A percentile compares a stretch with the other conserved stretches of the same genome.
Conservation (phyloP, 148 eudicot species). For the Vaccinium vitisidaea region DNA sequence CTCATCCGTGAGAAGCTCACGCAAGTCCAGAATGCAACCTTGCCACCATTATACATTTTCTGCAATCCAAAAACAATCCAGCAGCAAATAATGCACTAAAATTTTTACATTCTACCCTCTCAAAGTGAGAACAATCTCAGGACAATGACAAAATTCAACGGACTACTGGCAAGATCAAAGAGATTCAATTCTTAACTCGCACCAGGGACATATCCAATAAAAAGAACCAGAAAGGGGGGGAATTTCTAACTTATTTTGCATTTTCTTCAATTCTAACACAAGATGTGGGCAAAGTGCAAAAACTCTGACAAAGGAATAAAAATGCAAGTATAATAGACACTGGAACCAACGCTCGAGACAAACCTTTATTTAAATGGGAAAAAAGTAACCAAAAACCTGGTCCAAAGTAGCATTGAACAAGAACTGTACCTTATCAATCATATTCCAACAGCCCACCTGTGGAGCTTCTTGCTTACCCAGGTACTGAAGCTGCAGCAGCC, state of each 20-base stretch:
- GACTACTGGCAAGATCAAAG: neutral
- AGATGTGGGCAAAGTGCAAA: neutral
- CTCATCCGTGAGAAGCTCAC: constrained; percentile 46
- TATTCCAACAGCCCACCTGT: constrained; percentile 78
- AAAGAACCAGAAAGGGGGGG: neutral
- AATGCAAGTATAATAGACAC: too few species aligned
- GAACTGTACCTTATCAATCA: constrained; percentile 65
- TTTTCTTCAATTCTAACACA: neutral
- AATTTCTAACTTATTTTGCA: neutral
- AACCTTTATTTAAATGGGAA: neutral
- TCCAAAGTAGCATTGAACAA: neutral
- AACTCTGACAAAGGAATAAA: neutral
- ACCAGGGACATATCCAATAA: neutral
- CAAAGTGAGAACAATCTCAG: neutral
- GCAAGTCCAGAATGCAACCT: constrained; percentile 60
- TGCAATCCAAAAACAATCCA: constrained; percentile 15
- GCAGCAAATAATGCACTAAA: neutral
- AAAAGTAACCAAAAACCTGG: neutral
- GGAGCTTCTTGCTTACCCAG: constrained; percentile 52
- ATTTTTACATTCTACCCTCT: neutral
- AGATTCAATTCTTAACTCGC: neutral
- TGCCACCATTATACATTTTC: constrained; percentile 80
- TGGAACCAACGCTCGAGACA: neutral
- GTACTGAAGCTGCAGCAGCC: constrained; percentile 53
- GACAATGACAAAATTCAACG: neutral